Evolutionary conservation across 352 stramenopile genomes (phyloP), one percentile per base, ranked within the genome.

Genomic region (Pythium biforme): DNA sequence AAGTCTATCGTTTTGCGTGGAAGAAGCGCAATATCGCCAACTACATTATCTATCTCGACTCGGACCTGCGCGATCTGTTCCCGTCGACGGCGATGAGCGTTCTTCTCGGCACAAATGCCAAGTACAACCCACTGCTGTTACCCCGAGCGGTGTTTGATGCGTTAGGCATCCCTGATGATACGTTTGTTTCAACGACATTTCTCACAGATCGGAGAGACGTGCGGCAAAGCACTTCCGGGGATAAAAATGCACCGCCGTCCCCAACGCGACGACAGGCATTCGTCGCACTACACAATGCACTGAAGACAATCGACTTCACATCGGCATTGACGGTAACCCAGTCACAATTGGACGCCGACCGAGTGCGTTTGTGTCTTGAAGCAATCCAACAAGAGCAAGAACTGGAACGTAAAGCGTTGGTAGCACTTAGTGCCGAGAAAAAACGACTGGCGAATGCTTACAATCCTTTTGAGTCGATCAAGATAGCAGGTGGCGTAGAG

Each of bases 381-480:
- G 46, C 66, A 6, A 78, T 89, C 50, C 52, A 67, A 11, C 33
- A 70, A 0, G 80, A 89, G 37, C 52, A 40, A 7, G 64, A 77
- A n/a, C 59, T 80, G 0, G 77, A 89, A 47, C 3, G 39, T 15
- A n/a, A 64, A 53, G 3, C 50, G 65, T 22, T 29, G 0, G 27
- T 47, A 6, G 23, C 27, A 1, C n/a, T 17, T 2, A 40, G 14
- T 1, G 22, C 69, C 67, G 54, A 70, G 62, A 27, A 49, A 50
- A 23, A 61, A 61, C 34, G 37, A 56, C 47, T 52, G 59, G 47
- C 62, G 19, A 27, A 7, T 17, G 72, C 69, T 4, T 88, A 88
- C 53, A 78, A 88, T 33, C 80, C 80, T 8, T 90, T 89, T 22
- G 67, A 75, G 15, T 59, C 64, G 1, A 88, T 90, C 50, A 88